Conservation (phyloP, 495 filamentous ascomycete species). For the Bathelium albidoporum region DNA sequence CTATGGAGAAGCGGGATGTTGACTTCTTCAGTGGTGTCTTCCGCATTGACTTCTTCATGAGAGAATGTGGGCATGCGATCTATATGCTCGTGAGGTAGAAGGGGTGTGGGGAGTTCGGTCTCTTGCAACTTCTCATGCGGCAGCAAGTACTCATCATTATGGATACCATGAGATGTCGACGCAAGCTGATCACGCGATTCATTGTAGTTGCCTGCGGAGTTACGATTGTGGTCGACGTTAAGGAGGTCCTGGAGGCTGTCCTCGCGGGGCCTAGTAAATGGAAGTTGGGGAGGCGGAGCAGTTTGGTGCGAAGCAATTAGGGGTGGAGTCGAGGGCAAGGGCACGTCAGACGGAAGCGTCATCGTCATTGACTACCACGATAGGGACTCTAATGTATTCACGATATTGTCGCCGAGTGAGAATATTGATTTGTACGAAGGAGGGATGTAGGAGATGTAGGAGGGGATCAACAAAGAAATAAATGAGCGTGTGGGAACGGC, state of each 20-base stretch:
- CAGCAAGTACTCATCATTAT: not conserved
- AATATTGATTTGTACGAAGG: not conserved
- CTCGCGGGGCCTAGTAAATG: not conserved
- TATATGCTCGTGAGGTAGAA: not conserved
- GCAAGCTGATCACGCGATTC: not conserved
- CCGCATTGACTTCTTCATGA: not conserved
- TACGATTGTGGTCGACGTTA: no score
- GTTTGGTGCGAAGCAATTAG: not conserved
- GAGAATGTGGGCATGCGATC: not conserved
- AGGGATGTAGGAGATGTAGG: not conserved
- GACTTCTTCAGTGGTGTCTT: not conserved
- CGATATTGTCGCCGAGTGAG: not conserved
- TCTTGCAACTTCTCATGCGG: not conserved
- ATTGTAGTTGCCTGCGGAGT: not conserved
- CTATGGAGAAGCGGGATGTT: not conserved
- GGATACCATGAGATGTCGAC: not conserved
- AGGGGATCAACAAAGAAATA: not conserved
- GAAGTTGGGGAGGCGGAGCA: not conserved
- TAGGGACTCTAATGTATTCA: not conserved
- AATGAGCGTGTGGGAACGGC: not conserved
- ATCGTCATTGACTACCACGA: not conserved
- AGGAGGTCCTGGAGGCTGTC: not conserved
- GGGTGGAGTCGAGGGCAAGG: not conserved
- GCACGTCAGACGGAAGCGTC: not conserved
- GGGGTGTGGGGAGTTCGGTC: not conserved